Base-by-base conservation (phyloP, 1,139 yeast species). In the Pneumocystis sp. region DNA sequence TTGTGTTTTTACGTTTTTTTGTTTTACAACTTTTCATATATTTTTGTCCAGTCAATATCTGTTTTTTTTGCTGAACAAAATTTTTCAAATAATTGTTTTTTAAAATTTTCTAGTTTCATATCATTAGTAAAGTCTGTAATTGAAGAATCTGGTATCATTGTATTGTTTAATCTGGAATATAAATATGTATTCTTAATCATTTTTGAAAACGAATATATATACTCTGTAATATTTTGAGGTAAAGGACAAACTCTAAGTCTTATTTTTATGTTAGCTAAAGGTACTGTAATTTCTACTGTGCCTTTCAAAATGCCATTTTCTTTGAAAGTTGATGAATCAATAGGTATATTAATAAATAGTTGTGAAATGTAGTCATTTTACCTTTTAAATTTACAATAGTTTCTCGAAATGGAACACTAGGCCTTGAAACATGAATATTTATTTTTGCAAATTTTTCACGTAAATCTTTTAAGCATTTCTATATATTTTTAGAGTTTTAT, bases 331-430 rank as follows among this genome's bases (percentile, higher is more conserved):
- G 65, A 67, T 25, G 65, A 70, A 6, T 59, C 61, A 5, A 25
- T 59, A 42, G n/a, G n/a, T 39, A 59, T 42, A 50, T 50, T 50
- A 50, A 50, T 59, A 21, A 31, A 21, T 31, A 29, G 8, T 31
- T 59, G 25, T 10, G 31, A 31, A 42, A 59, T 21, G 39, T 4
- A 29, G 83, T 77, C 61, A 78, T 79, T 80, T 82, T 76, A 29
- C 80, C 84, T 15, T 78, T 72, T 29, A 75, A 75, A 4, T 75
- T 76, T 39, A 85, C 79, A 65, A 89, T 83, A 0, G 97, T 89
- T 75, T 95, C 99, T 69, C 96, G 79, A 73, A 87, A 95, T 17
- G 98, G 98, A 69, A 95, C 95, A 34, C 89, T 95, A 0, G 98
- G 98, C 71, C 89, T 89, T 56, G 96, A 91, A 50, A 86, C 84